Evolutionary conservation across 495 filamentous ascomycete species (phyloP).

Genomic region (Neurospora discreta): DNA sequence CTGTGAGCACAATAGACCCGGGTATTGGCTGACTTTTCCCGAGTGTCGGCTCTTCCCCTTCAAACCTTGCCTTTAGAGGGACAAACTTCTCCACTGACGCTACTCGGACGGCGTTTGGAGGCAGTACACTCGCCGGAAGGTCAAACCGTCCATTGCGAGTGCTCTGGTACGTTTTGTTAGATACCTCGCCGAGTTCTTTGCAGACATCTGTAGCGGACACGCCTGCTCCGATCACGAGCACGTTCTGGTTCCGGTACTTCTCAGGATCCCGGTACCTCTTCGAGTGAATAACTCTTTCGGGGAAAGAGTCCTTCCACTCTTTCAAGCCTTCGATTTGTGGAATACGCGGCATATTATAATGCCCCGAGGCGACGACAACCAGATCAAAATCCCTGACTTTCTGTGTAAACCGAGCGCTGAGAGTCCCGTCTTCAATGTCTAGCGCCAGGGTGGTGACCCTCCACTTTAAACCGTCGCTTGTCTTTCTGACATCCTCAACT

Average conservation of each 20-base stretch:
- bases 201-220: constrained; percentile 52
- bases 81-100: constrained; percentile 32
- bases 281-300: constrained; percentile 43
- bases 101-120: constrained; percentile 37
- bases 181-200: constrained; percentile 40
- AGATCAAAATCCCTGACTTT: constrained; percentile 38
- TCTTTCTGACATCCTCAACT: constrained; percentile 43
- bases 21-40: constrained; percentile 5
- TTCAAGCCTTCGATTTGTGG: constrained; percentile 44
- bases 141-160: constrained; percentile 48
- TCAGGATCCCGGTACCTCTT: constrained; percentile 47
- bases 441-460: constrained; percentile 31
- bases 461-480: constrained; percentile 34
- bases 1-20: constrained; percentile 19
- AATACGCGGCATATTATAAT: constrained; percentile 46
- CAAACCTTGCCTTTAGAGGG: constrained; percentile 1
- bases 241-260: constrained; percentile 34
- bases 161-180: constrained; percentile 45
- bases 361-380: constrained; percentile 47
- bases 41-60: constrained; percentile 4
- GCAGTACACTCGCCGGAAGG: constrained; percentile 36
- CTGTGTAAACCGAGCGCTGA: constrained; percentile 1
- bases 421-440: constrained; percentile 13
- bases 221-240: constrained; percentile 50
- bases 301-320: constrained; percentile 41